Percentiles rank a stretch among this genome's conserved stretches.
Conservation (phyloP, 805 yeast genomes). For the Yarrowia divulgata region DNA sequence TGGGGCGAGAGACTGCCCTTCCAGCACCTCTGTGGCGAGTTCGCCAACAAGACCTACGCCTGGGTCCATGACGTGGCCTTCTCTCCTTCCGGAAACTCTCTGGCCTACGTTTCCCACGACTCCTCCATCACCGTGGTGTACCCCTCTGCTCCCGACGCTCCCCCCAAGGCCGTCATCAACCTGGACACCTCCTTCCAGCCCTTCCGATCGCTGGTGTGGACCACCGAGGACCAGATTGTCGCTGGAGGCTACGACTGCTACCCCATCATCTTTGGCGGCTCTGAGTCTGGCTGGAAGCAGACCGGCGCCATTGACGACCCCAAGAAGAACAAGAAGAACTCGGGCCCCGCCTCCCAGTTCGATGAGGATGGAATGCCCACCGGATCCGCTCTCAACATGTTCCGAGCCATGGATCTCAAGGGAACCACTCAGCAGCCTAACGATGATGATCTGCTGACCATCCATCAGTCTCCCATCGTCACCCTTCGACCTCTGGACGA, state of each 20-base stretch:
- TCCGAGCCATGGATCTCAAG: slow-evolving; percentile 92
- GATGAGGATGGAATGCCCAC: slow-evolving; percentile 49
- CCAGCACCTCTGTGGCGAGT: slow-evolving; percentile 87
- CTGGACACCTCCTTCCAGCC: slow-evolving; percentile 78
- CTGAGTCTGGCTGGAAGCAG: slow-evolving; percentile 65
- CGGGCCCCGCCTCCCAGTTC: slow-evolving; percentile 53
- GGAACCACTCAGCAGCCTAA: slow-evolving; percentile 65
- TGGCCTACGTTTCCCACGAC: slow-evolving; percentile 88
- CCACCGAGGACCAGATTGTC: slow-evolving; percentile 68
- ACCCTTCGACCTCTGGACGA: slow-evolving; percentile 60
- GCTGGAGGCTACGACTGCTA: slow-evolving; percentile 94
- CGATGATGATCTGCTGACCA: slow-evolving; percentile 65
- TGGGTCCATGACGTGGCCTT: slow-evolving; percentile 94
- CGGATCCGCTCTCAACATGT: slow-evolving; percentile 75
- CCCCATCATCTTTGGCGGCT: slow-evolving; percentile 83
- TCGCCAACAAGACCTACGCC: slow-evolving; percentile 71
- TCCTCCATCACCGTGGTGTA: slow-evolving; percentile 81
- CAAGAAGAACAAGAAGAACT: slow-evolving; percentile 48
- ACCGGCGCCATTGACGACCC: slow-evolving; percentile 70
- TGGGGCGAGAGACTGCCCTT: slow-evolving; percentile 98
- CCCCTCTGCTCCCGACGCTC: slow-evolving; percentile 70
- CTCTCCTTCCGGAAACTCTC: slow-evolving; percentile 76
- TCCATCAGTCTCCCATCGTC: slow-evolving; percentile 89
- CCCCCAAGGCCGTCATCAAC: slow-evolving; percentile 65
- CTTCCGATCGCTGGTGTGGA: slow-evolving; percentile 76